Evolutionary conservation across 805 yeast genomes (phyloP), one percentile per base, ranked within the genome.

Genomic region (Wickerhamiella vanderwaltii): DNA sequence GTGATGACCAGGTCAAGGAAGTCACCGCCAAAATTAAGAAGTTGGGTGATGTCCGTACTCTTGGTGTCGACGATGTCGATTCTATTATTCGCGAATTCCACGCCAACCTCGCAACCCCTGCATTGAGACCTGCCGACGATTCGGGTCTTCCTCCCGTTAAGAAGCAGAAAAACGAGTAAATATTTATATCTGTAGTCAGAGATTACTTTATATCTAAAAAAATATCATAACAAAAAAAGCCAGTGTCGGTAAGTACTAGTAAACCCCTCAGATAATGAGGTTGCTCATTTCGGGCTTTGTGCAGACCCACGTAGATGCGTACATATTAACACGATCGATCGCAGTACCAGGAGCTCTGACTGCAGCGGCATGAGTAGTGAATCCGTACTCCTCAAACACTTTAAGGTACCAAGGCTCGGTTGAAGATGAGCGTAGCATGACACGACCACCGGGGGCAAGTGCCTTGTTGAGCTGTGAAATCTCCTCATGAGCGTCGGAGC

Each of bases 41-140:
- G 65, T 72, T 88, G 57, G 98, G 97, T 51, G 98, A 88, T 62
- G 84, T 91, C 45, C 76, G 97, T 65, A 91, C 85, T 45, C 73
- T 91, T 60, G 84, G 79, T 61, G 87, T 88, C 57, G 97, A 91
- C 61, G 98, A 88, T 64, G 97, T 91, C 44, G 98, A 88, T 65
- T 84, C 95, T 25, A 86, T 88, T 56, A 88, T 88, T 60, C 84
- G 86, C 64, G 94, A 87, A 50, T 88, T 61, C 75, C 98, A 88
- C 62, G 80, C 85, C 35, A 84, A 77, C 38, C 52, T 53, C 36
- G 34, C 51, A 34, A 55, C 60, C 15, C 57, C 59, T 30, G 36
- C 42, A 5, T 39, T 54, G 22, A 44, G 35, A 15, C 32, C 49
- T 23, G 41, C 46, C 29, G 43, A 44, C 31, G 51, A 45, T 35